A percentile compares a stretch with the other conserved stretches of the same genome.
Evolutionary conservation across 176 grass and related monocot species (phyloP).

Genomic region (Metroxylon sagu): DNA sequence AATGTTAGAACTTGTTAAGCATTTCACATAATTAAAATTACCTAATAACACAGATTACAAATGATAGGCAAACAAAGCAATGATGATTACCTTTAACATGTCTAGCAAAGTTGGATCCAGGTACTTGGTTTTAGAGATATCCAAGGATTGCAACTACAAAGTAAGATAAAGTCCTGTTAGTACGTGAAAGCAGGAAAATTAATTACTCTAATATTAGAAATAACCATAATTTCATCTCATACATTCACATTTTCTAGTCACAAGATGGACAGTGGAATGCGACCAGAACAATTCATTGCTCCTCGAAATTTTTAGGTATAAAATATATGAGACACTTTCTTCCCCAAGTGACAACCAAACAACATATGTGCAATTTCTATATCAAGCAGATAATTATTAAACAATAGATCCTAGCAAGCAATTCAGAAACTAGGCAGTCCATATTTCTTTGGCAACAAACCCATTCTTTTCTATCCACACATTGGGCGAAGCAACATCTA

Average conservation of each 20-base stretch:
- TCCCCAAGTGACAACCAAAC: too few relatives aligned
- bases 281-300: too few relatives aligned
- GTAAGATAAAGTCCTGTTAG: constrained; percentile 12
- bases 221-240: neutral
- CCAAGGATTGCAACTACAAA: constrained; percentile 67
- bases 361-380: too few relatives aligned
- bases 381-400: too few relatives aligned
- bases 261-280: too few relatives aligned
- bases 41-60: constrained; percentile 1
- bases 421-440: too few relatives aligned
- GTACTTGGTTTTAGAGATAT: constrained; percentile 68
- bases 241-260: neutral
- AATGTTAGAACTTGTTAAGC: neutral
- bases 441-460: too few relatives aligned
- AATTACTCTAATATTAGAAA: neutral
- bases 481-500: neutral
- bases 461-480: too few relatives aligned
- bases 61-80: neutral
- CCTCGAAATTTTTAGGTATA: too few relatives aligned
- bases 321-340: too few relatives aligned
- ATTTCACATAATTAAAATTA: too few relatives aligned
- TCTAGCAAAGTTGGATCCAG: constrained; percentile 55
- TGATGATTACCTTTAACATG: constrained; percentile 50
- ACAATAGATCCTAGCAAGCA: too few relatives aligned
- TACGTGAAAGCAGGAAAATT: neutral